Conservation (phyloP, 2,329 filamentous ascomycete genomes). For the Epichloe typhina region DNA sequence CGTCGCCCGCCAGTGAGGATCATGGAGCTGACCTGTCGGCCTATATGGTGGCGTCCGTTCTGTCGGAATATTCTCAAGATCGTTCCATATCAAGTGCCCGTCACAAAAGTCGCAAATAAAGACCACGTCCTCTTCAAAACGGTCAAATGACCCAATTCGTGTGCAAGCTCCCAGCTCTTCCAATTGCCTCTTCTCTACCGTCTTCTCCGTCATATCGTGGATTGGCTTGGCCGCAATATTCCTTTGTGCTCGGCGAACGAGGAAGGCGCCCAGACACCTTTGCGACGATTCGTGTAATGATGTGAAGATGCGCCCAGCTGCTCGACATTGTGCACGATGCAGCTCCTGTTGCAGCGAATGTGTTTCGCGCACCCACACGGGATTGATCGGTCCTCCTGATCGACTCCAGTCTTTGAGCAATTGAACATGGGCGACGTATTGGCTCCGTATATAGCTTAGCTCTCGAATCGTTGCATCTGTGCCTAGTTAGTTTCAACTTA, state of each 20-base stretch:
- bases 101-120: conserved; percentile 51
- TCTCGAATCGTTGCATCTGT: conserved; percentile 40
- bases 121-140: conserved; percentile 40
- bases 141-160: conserved; percentile 39
- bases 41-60: conserved; percentile 22
- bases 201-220: conserved; percentile 15
- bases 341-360: conserved; percentile 34
- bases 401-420: conserved; percentile 42
- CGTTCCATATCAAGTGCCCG: conserved; percentile 45
- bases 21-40: conserved; percentile 8
- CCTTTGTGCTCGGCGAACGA: conserved; percentile 37
- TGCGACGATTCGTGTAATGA: conserved; percentile 33
- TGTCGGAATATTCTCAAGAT: conserved; percentile 39
- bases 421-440: conserved; percentile 34
- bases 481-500: neutral
- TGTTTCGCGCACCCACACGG: conserved; percentile 42
- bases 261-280: conserved; percentile 43
- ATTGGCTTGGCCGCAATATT: conserved; percentile 3
- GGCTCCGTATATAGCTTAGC: conserved; percentile 30
- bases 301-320: conserved; percentile 41
- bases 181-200: conserved; percentile 25
- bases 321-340: conserved; percentile 44
- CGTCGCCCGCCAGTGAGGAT: conserved; percentile 39
- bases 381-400: conserved; percentile 40
- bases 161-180: conserved; percentile 40